Evolutionary conservation across 2,329 filamentous ascomycete genomes (phyloP), one percentile per base, ranked within the genome.

Genomic region (Ophiostoma tasmaniense): DNA sequence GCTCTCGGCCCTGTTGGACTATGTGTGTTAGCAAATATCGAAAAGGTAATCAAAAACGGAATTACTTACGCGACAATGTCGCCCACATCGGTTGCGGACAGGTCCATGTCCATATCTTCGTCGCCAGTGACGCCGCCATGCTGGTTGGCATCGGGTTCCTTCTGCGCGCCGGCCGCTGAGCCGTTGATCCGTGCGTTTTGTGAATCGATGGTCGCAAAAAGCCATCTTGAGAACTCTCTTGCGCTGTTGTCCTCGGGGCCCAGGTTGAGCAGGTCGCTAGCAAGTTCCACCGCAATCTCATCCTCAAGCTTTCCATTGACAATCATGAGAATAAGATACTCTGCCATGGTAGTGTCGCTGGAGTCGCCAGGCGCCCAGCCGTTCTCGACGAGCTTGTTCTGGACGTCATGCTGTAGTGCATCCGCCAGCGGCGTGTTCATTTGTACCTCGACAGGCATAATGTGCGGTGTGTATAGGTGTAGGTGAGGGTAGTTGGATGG

Each of bases 271-370:
- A 99, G 85, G 75, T 99, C 95, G 73, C 89, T 90, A 1, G 93
- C 90, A 17, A 99, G 87, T 77, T 99, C 95, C 61, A 87, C 83
- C 11, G 93, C 90, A 73, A 99, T 94, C 77, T 97, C 90, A 66
- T 93, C 88, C 77, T 96, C 90, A 3, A 90, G 93, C 79, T 97
- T 97, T 75, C 93, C 92, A 80, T 97, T 98, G 72, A 92, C 92
- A 39, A 99, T 86, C 94, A 98, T 97, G 72, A 98, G 87, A 70
- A 98, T 90, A 73, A 99, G 95, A 81, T 98, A 99, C 81, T 99
- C 95, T 70, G 93, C 90, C 70, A 99, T 86, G 50, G 92, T 91
- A 30, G 89, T 89, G 78, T 94, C 92, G 74, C 92, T 90, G 69
- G 81, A 80, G 71, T 89, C 90, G 73, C 90, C 90, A 37, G 90